Evolutionary conservation across 768 basidiomycete species (phyloP), one percentile per base, ranked within the genome.

Genomic region (Fibroporia radiculosa): DNA sequence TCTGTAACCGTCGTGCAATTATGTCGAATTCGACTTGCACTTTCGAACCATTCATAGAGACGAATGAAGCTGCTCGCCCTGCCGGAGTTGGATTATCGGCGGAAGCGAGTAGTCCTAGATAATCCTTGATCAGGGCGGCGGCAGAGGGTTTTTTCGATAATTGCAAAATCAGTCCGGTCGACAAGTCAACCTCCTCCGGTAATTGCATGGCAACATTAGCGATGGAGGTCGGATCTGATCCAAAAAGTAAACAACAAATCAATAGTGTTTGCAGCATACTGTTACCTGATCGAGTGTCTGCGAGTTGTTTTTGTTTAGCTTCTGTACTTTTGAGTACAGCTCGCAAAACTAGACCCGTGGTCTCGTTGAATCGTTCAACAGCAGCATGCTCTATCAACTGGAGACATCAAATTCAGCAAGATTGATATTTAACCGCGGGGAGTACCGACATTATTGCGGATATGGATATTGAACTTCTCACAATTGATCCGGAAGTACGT

Each of bases 401-500:
- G 2, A 16, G 29, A 40, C 33, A 35, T 28, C 6, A 7, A 18
- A 35, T 8, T 35, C 8, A 19, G 16, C 34, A 18, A 8, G 7
- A n/a, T n/a, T n/a, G n/a, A n/a, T n/a, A n/a, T n/a, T n/a, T n/a
- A n/a, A n/a, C n/a, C n/a, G 22, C 24, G 8, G 23, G 20, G n/a
- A 12, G 20, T 3, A 54, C 78, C 6, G 53, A 90, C 91, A 58
- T 82, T 72, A 65, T 96, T 95, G 33, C 95, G 83, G 42, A 96
- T 78, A 54, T 89, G 82, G 25, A 90, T 70, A 52, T 85, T 81
- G 63, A 93, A 95, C 55, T 78, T 84, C 53, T 92, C 84, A 58
- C 82, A 87, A 66, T 97, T 97, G 38, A 97, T 75, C 38, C 88
- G 78, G 59, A 96, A 87, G 62, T 82, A 80, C 26, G 89, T 75